phyloP scores from a whole-genome alignment of 2,329 filamentous ascomycete species.

The Apiospora marii region DNA sequence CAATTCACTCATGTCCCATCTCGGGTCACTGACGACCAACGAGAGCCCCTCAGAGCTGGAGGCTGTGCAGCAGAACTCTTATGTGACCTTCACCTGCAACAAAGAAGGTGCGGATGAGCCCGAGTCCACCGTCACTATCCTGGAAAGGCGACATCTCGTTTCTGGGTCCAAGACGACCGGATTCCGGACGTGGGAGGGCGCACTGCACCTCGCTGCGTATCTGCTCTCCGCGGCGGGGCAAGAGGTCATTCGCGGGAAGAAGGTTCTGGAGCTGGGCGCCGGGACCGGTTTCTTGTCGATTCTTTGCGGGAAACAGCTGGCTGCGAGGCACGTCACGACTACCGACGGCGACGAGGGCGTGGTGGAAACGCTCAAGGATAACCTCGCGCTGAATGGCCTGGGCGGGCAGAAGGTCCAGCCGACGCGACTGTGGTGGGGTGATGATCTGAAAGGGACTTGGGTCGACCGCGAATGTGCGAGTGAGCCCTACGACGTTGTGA shows the following conservation, averaged over 20 bases:
- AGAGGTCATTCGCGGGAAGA: constrained; percentile 56
- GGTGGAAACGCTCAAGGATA: constrained; percentile 59
- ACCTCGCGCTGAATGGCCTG: constrained; percentile 58
- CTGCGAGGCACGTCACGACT: constrained; percentile 59
- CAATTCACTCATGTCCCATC: constrained; percentile 64
- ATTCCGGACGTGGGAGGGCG: constrained; percentile 74
- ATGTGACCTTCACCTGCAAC: constrained; percentile 65
- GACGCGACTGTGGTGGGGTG: constrained; percentile 46
- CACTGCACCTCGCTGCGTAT: constrained; percentile 69
- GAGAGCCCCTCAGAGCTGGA: constrained; percentile 39
- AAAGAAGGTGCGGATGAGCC: constrained; percentile 25
- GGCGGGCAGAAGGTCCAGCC: constrained; percentile 34
- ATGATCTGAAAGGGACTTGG: constrained; percentile 36
- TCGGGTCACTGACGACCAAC: constrained; percentile 60
- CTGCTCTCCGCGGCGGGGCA: constrained; percentile 56
- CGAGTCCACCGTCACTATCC: constrained; percentile 55
- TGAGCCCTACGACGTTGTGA: constrained; percentile 40
- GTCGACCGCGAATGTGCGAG: constrained; percentile 35
- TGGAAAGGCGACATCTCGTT: constrained; percentile 62
- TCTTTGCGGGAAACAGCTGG: constrained; percentile 66
- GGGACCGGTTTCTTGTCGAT: constrained; percentile 73
- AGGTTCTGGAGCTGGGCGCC: constrained; percentile 69
- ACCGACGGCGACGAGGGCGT: constrained; percentile 69
- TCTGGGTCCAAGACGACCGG: constrained; percentile 69
- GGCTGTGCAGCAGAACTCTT: constrained; percentile 65